Evolutionary conservation across 805 yeast species (phyloP).

Genomic region (Hemisphaericaspora nanyangensis): DNA sequence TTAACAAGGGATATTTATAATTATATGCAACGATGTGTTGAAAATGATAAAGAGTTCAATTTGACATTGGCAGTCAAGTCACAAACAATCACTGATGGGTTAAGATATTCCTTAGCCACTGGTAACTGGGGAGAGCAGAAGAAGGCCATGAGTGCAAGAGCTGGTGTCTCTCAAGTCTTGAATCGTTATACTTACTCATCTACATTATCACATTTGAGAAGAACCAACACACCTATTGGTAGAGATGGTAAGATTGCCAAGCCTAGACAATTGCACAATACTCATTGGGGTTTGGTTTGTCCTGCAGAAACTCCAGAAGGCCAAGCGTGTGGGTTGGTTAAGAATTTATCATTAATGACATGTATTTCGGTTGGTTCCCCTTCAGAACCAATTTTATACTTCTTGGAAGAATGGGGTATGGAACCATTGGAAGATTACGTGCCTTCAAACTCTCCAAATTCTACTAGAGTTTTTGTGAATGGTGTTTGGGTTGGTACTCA

Average conservation of each 20-base stretch:
- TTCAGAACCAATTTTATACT: constrained; percentile 89
- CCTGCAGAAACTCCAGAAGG: constrained; percentile 99
- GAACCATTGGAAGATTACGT: constrained; percentile 95
- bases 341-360: constrained; percentile 92
- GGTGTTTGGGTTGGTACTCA: constrained; percentile 99
- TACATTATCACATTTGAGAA: constrained; percentile 96
- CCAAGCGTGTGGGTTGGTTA: constrained; percentile 99
- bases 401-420: constrained; percentile 99
- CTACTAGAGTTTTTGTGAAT: constrained; percentile 91
- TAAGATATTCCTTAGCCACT: constrained; percentile 95
- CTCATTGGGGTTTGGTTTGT: constrained; percentile 99
- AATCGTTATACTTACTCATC: constrained; percentile 98
- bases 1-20: constrained; percentile 94
- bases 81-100: constrained; percentile 94
- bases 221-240: constrained; percentile 99
- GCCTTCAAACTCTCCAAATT: constrained; percentile 86
- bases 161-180: constrained; percentile 98
- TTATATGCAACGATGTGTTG: constrained; percentile 98
- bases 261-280: constrained; percentile 98
- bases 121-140: constrained; percentile 99
- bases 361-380: constrained; percentile 97
- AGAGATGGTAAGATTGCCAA: constrained; percentile 98
- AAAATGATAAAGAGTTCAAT: constrained; percentile 94
- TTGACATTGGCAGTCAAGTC: constrained; percentile 95
- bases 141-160: constrained; percentile 97